Percentiles rank a stretch among this genome's conserved stretches.
Evolutionary conservation across 768 basidiomycete genomes (phyloP).

Genomic region (Tylopilus sp.): DNA sequence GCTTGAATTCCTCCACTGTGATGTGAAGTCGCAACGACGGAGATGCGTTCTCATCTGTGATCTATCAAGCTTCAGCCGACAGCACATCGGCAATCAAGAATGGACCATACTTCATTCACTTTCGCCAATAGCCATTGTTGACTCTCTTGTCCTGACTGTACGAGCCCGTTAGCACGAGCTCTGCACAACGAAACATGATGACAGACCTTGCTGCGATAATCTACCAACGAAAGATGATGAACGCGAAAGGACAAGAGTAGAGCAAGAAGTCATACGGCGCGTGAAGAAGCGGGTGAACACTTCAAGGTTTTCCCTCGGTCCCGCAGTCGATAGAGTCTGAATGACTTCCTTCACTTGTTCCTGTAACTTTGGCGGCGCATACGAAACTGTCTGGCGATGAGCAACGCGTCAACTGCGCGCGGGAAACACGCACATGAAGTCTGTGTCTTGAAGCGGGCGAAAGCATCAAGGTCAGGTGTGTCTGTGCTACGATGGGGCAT

Average conservation of each 20-base stretch:
- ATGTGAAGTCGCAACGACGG: slow-evolving; percentile 54
- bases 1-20: slow-evolving; percentile 66
- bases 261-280: slow-evolving; percentile 49
- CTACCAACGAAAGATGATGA: slow-evolving; percentile 35
- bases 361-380: slow-evolving; percentile 58
- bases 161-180: slow-evolving; percentile 12
- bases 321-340: slow-evolving; percentile 62
- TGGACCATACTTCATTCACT: slow-evolving; percentile 52
- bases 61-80: slow-evolving; percentile 36
- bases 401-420: background rate
- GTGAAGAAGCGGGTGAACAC: slow-evolving; percentile 72
- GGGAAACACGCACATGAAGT: slow-evolving; percentile 38
- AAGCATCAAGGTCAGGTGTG: slow-evolving; percentile 54
- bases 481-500: slow-evolving; percentile 57
- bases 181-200: background rate
- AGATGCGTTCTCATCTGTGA: slow-evolving; percentile 60
- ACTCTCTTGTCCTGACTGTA: slow-evolving; percentile 69
- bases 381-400: slow-evolving; percentile 40
- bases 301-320: slow-evolving; percentile 59
- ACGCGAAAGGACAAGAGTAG: background rate
- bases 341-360: slow-evolving; percentile 57
- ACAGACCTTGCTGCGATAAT: slow-evolving; percentile 72
- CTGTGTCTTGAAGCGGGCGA: slow-evolving; percentile 35
- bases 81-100: background rate
- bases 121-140: slow-evolving; percentile 73